phyloP scores from a whole-genome alignment of 805 yeast species.

The Cephaloascus albidus region DNA sequence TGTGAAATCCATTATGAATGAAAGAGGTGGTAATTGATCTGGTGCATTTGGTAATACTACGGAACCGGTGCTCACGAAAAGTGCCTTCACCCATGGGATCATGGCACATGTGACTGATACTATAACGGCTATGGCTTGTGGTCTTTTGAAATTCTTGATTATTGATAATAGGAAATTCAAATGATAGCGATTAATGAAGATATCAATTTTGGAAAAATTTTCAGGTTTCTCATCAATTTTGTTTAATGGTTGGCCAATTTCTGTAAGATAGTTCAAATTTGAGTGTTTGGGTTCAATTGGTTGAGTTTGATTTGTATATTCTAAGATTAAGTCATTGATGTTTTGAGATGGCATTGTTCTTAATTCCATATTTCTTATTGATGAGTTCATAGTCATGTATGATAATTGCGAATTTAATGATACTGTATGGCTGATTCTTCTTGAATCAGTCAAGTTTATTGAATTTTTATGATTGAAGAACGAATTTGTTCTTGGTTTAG shows the following conservation, averaged over 20 bases:
- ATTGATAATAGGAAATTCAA: conserved; percentile 18
- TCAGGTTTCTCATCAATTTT: conserved; percentile 15
- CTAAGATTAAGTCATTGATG: conserved; percentile 36
- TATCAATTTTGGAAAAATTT: conserved; percentile 10
- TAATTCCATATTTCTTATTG: conserved; percentile 10
- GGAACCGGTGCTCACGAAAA: conserved; percentile 22
- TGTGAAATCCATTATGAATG: conserved; percentile 40
- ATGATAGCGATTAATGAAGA: conserved; percentile 16
- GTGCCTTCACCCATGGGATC: conserved; percentile 45
- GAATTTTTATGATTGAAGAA: neutral
- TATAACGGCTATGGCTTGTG: conserved; percentile 37
- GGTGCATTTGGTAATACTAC: conserved; percentile 28
- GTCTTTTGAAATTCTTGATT: conserved; percentile 36
- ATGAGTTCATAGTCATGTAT: neutral
- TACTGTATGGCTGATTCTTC: neutral
- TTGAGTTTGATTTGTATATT: conserved; percentile 18
- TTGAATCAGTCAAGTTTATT: neutral
- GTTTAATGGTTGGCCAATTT: conserved; percentile 14
- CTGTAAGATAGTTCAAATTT: conserved; percentile 19
- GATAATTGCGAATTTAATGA: neutral
- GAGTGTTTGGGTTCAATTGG: conserved; percentile 23
- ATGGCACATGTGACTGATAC: conserved; percentile 37
- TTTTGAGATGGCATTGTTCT: conserved; percentile 30
- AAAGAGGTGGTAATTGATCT: conserved; percentile 43
- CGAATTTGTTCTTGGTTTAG: neutral